These are phyloP conservation scores for Penicillium nordicum DNA, from an alignment of 2,329 filamentous ascomycete species.

Conservation along the genomic window DNA sequence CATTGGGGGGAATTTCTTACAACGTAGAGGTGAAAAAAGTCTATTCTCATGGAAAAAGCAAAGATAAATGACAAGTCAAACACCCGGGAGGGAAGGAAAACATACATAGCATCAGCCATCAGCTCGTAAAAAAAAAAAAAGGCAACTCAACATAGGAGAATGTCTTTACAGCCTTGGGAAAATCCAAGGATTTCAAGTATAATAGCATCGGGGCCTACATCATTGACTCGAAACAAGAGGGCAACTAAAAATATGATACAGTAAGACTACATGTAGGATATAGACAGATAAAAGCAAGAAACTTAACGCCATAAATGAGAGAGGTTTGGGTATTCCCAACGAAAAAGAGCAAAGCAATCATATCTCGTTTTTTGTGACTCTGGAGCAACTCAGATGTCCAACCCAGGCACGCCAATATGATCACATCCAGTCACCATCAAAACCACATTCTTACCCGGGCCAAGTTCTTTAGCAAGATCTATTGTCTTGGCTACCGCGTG, in stretches of 20 bases:
- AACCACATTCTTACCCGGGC: conserved; percentile 24
- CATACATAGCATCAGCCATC: neutral
- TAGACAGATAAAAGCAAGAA: neutral
- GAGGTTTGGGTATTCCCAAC: neutral
- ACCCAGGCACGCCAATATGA: conserved; percentile 11
- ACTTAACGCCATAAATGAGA: neutral
- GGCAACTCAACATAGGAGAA: neutral
- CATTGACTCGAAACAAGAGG: neutral
- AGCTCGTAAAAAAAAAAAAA: neutral
- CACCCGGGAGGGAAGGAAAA: neutral
- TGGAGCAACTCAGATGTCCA: conserved; percentile 9
- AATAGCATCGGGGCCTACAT: neutral
- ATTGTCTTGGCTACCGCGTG: conserved; percentile 20
- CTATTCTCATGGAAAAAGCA: neutral
- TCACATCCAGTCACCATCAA: conserved; percentile 25
- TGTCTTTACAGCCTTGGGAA: neutral
- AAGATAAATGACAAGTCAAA: neutral
- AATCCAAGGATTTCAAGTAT: neutral
- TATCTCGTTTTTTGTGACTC: neutral
- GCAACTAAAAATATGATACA: neutral
- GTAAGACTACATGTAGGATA: neutral
- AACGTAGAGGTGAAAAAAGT: neutral
- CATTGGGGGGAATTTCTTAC: too few species aligned
- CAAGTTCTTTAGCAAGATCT: conserved; percentile 17
- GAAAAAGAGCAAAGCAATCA: neutral